Evolutionary conservation across 2,329 filamentous ascomycete genomes (phyloP).

Genomic region (Nemania sp.): DNA sequence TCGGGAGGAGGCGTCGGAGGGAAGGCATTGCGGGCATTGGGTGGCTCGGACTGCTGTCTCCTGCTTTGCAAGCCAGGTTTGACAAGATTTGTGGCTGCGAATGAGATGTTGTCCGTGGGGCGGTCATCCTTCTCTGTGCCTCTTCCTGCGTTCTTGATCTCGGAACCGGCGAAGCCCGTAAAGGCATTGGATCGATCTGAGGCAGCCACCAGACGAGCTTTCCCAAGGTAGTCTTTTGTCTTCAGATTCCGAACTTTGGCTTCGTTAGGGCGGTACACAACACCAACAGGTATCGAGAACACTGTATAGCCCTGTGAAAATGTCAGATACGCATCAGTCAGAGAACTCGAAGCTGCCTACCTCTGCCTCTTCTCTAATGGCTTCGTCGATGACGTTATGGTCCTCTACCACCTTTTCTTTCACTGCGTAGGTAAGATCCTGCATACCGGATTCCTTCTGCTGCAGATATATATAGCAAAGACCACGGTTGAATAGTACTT

Average conservation of each 20-base stretch:
- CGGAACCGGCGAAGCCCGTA: slow-evolving; percentile 78
- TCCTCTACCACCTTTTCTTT: slow-evolving; percentile 97
- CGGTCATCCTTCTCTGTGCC: slow-evolving; percentile 73
- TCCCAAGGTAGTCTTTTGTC: slow-evolving; percentile 95
- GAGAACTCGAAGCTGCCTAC: slow-evolving; percentile 50
- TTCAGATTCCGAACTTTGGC: slow-evolving; percentile 98
- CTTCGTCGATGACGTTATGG: slow-evolving; percentile 97
- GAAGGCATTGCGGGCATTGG: slow-evolving; percentile 78
- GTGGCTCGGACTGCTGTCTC: slow-evolving; percentile 84
- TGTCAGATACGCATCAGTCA: slow-evolving; percentile 33
- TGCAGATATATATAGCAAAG: slow-evolving; percentile 97
- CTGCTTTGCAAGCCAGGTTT: slow-evolving; percentile 80
- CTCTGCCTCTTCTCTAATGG: slow-evolving; percentile 89
- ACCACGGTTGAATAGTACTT: slow-evolving; percentile 95
- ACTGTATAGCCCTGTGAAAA: slow-evolving; percentile 85
- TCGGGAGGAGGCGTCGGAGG: slow-evolving; percentile 98
- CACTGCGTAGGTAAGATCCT: slow-evolving; percentile 85
- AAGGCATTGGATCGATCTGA: slow-evolving; percentile 80
- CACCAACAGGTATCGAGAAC: slow-evolving; percentile 95
- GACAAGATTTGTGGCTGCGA: slow-evolving; percentile 89
- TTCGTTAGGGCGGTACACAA: slow-evolving; percentile 93
- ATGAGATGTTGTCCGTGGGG: slow-evolving; percentile 82
- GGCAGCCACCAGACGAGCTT: slow-evolving; percentile 89
- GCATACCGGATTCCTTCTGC: slow-evolving; percentile 86
- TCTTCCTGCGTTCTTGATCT: slow-evolving; percentile 71